Evolutionary conservation across 1,284 basidiomycete genomes (phyloP).

Genomic region (Melanopsichium pennsylvanicum): DNA sequence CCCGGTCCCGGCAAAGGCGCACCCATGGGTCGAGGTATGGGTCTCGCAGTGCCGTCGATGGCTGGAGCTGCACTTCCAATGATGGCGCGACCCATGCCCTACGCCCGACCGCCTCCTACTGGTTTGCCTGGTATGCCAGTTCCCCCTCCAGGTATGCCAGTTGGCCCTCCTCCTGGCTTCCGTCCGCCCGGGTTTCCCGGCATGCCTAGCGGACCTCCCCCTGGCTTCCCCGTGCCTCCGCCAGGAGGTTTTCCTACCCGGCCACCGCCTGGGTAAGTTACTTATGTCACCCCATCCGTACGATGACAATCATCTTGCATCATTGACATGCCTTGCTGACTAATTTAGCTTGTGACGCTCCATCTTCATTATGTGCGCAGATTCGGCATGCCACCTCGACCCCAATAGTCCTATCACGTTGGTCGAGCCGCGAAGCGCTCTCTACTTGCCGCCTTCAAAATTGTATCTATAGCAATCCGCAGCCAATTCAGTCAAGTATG

Average conservation of each 20-base stretch:
- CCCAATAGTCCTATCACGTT: constrained; percentile 13
- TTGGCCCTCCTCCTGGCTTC: constrained; percentile 58
- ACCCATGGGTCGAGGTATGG: constrained; percentile 96
- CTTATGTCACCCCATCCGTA: neutral
- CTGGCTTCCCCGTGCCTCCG: constrained; percentile 33
- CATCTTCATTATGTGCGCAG: constrained; percentile 2
- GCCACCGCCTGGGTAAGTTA: constrained; percentile 42
- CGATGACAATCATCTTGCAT: neutral
- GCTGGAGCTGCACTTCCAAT: constrained; percentile 69
- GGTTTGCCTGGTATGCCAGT: constrained; percentile 75
- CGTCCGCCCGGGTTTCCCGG: constrained; percentile 55
- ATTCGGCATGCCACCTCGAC: constrained; percentile 44
- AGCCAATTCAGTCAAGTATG: neutral
- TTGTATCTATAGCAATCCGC: constrained; percentile 15
- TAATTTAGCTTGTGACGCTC: neutral
- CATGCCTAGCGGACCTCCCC: constrained; percentile 38
- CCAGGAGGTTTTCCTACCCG: constrained; percentile 36
- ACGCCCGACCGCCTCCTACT: constrained; percentile 68
- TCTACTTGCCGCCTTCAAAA: constrained; percentile 4
- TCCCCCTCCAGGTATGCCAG: constrained; percentile 64
- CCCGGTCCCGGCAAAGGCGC: constrained; percentile 91
- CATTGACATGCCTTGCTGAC: neutral
- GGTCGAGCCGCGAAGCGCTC: no score
- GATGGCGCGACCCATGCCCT: constrained; percentile 42
- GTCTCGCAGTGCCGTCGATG: constrained; percentile 80